Evolutionary conservation across 192 early-diverging fungal genomes (phyloP).

Genomic region (Podila verticillata): DNA sequence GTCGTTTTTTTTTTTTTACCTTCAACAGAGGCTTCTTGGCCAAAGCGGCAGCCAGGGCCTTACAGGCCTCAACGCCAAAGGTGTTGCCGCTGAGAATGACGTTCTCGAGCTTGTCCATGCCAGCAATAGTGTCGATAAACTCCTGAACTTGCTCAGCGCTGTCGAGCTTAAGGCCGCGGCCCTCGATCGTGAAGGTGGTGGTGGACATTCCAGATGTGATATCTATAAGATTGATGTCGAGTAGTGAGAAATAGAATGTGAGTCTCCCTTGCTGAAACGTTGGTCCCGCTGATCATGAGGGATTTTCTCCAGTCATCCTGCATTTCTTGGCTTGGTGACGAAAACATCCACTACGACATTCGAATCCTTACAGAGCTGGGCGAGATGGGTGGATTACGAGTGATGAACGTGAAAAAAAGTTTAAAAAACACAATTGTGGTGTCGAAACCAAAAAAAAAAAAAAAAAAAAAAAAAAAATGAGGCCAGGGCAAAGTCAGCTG

Average conservation of each 20-base stretch:
- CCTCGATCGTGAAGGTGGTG: constrained; percentile 85
- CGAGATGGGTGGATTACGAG: no score
- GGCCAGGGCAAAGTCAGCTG: no score
- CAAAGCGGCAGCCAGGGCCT: constrained; percentile 78
- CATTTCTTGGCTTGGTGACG: no score
- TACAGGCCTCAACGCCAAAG: constrained; percentile 89
- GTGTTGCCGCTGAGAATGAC: constrained; percentile 90
- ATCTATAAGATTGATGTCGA: background rate
- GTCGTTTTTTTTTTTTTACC: constrained; percentile 58
- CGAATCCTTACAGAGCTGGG: background rate
- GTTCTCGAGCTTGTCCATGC: constrained; percentile 71
- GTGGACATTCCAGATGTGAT: constrained; percentile 35
- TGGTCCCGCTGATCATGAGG: background rate
- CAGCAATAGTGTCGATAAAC: constrained; percentile 76
- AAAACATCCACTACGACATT: background rate
- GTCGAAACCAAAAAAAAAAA: no score
- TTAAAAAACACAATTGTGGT: no score
- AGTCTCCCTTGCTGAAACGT: background rate
- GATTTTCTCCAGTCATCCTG: no score
- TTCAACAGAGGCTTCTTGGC: constrained; percentile 74
- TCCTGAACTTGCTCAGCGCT: constrained; percentile 81
- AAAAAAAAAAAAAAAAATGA: no score
- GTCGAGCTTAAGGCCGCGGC: constrained; percentile 89
- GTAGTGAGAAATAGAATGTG: background rate
- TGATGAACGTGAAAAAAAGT: no score